Percentiles rank a stretch among this genome's conserved stretches.
These are phyloP conservation scores for Suhomyces ambrosiae DNA, from an alignment of 1,139 yeast species.

Conservation along the genomic window DNA sequence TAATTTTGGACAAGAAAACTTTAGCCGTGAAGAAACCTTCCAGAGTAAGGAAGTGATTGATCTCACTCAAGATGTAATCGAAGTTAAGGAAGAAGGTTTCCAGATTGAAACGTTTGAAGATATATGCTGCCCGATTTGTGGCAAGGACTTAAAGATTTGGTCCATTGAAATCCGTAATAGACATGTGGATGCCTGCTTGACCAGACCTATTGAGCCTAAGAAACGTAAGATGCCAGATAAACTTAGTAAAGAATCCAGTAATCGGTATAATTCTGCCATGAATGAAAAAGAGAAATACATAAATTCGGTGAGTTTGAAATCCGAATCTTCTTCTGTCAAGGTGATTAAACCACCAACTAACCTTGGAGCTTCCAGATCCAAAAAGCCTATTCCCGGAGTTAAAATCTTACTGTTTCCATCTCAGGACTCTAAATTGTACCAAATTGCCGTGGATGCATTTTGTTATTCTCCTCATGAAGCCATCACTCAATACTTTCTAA, in stretches of 20 bases:
- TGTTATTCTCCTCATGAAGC: slow-evolving; percentile 50
- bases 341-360: slow-evolving; percentile 27
- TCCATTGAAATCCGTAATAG: slow-evolving; percentile 46
- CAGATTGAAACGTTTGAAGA: too few species aligned
- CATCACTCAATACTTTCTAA: slow-evolving; percentile 57
- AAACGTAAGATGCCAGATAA: slow-evolving; percentile 3
- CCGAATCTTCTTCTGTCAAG: slow-evolving; percentile 11
- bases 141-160: slow-evolving; percentile 32
- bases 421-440: slow-evolving; percentile 21
- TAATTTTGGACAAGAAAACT: too few species aligned
- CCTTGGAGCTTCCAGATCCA: slow-evolving; percentile 19
- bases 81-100: neutral
- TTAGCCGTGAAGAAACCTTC: too few species aligned
- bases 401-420: slow-evolving; percentile 52
- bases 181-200: slow-evolving; percentile 62
- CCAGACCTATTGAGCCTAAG: slow-evolving; percentile 1
- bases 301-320: slow-evolving; percentile 13
- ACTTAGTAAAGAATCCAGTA: too few species aligned
- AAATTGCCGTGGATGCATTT: slow-evolving; percentile 71
- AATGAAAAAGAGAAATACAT: slow-evolving; percentile 16
- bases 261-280: slow-evolving; percentile 1
- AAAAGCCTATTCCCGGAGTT: slow-evolving; percentile 53
- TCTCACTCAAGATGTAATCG: slow-evolving; percentile 7
- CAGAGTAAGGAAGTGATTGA: slow-evolving; percentile 4
- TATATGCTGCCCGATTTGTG: slow-evolving; percentile 66